A percentile compares a stretch with the other conserved stretches of the same genome.
Evolutionary conservation across 2,329 filamentous ascomycete genomes (phyloP).

Genomic region (Fonsecaea erecta): DNA sequence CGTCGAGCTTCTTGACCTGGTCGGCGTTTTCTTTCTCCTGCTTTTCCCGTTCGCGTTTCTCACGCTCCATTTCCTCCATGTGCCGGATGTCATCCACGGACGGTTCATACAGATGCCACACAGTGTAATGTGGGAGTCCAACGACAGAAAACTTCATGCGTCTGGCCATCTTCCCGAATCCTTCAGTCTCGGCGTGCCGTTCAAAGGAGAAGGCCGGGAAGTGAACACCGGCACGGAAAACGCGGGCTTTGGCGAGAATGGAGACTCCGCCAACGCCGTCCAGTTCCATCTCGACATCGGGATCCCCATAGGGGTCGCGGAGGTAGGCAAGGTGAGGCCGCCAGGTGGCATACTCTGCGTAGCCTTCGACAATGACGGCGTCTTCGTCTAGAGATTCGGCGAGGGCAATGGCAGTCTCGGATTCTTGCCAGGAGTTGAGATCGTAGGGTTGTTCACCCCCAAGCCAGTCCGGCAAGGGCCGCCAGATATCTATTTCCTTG

Average conservation of each 20-base stretch:
- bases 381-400: conserved; percentile 97
- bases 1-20: conserved; percentile 75
- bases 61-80: conserved; percentile 98
- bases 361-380: conserved; percentile 97
- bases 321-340: conserved; percentile 95
- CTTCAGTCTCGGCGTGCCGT: conserved; percentile 97
- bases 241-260: conserved; percentile 92
- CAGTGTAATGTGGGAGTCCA: conserved; percentile 94
- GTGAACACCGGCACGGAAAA: conserved; percentile 93
- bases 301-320: conserved; percentile 93
- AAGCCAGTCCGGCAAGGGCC: conserved; percentile 97
- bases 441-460: conserved; percentile 98
- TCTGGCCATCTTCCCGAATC: conserved; percentile 99
- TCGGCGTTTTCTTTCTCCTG: conserved; percentile 77
- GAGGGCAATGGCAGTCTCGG: conserved; percentile 89
- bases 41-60: conserved; percentile 76
- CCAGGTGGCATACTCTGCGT: conserved; percentile 99
- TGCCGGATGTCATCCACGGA: conserved; percentile 95
- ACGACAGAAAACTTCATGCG: conserved; percentile 95
- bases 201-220: conserved; percentile 99
- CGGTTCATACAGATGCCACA: conserved; percentile 99
- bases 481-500: conserved; percentile 79
- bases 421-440: conserved; percentile 98
- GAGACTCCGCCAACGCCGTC: conserved; percentile 91
- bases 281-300: conserved; percentile 99